Conservation (phyloP, 495 filamentous ascomycete species). For the Talaromyces nanjingensis region DNA sequence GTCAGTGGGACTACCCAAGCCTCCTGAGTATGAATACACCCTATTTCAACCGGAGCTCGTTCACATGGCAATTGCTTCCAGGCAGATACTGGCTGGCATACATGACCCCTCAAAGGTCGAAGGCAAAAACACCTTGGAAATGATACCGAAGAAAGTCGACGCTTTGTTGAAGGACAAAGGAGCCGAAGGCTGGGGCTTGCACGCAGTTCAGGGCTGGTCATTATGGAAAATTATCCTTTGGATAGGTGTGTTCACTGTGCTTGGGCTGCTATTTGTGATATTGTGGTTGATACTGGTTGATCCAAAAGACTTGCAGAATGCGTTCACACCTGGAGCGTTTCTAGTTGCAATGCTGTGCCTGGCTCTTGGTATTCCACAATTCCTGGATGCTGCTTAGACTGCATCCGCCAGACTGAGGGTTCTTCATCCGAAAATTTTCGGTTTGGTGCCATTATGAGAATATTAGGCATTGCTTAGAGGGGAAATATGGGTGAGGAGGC, state of each 20-base stretch:
- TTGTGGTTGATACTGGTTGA: neutral
- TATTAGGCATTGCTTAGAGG: too few species aligned
- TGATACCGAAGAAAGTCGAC: neutral
- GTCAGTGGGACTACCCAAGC: neutral
- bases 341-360: neutral
- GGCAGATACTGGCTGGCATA: neutral
- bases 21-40: neutral
- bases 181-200: neutral
- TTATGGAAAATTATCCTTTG: neutral
- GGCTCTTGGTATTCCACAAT: neutral
- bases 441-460: too few species aligned
- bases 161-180: neutral
- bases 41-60: neutral
- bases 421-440: too few species aligned
- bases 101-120: neutral
- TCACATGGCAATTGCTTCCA: neutral
- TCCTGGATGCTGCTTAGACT: neutral
- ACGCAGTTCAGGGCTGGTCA: neutral
- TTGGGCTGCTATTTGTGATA: neutral
- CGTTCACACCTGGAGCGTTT: neutral
- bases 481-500: too few species aligned
- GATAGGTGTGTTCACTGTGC: neutral
- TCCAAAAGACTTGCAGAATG: neutral
- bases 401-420: neutral
- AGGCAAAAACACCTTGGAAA: neutral